Evolutionary conservation across 192 early-diverging fungal species (phyloP).

Genomic region (Umbelopsis isabellina): DNA sequence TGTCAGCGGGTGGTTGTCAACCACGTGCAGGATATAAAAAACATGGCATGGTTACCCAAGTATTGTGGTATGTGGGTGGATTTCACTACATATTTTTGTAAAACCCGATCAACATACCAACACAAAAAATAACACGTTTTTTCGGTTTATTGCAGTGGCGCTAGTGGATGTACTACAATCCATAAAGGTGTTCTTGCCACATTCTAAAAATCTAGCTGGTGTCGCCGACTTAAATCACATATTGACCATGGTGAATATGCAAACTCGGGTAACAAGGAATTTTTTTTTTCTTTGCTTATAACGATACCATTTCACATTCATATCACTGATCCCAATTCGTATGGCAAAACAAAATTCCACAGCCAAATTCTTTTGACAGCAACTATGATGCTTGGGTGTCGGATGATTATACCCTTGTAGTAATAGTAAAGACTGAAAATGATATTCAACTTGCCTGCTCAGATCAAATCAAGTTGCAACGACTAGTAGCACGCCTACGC

Average conservation of each 20-base stretch:
- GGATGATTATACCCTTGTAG: neutral
- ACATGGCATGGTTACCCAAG: neutral
- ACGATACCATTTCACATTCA: too few species aligned
- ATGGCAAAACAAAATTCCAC: slow-evolving; percentile 2
- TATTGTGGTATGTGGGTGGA: neutral
- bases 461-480: neutral
- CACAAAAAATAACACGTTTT: neutral
- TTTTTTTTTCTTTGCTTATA: too few species aligned
- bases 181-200: slow-evolving; percentile 7
- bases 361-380: slow-evolving; percentile 7
- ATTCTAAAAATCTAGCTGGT: neutral
- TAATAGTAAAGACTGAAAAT: neutral
- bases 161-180: neutral
- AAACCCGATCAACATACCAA: neutral
- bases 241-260: neutral
- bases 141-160: neutral
- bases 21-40: neutral
- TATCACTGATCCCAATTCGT: too few species aligned
- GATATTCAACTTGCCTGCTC: neutral
- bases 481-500: neutral
- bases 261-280: neutral
- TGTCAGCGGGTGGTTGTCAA: neutral
- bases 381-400: neutral
- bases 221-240: neutral
- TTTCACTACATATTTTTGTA: neutral